These are phyloP conservation scores for Crucibulum parvulum DNA, from an alignment of 1,284 basidiomycete genomes.

Conservation along the genomic window DNA sequence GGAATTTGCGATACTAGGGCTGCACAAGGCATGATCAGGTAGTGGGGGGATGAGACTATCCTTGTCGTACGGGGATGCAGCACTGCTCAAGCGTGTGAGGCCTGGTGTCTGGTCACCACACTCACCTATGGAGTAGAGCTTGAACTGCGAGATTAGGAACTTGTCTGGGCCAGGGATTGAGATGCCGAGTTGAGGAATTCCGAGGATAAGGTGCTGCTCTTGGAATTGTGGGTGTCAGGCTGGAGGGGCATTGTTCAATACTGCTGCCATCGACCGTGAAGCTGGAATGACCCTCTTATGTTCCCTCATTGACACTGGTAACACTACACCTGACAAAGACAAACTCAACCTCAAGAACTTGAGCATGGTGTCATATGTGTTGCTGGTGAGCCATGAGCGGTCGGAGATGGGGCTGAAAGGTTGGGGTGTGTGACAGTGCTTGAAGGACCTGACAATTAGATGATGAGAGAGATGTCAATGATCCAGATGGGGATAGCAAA, in stretches of 20 bases:
- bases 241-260: not conserved
- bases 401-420: constrained; percentile 9
- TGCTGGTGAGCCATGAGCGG: constrained; percentile 47
- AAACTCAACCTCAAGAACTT: constrained; percentile 51
- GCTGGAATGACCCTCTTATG: constrained; percentile 15
- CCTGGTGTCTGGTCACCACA: not conserved
- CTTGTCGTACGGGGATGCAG: not conserved
- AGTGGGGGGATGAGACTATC: not conserved
- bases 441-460: not conserved
- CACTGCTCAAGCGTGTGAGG: not conserved
- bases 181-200: too few relatives aligned
- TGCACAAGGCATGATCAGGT: not conserved
- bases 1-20: not conserved
- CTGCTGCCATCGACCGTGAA: not conserved
- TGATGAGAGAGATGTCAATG: not conserved
- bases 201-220: not conserved
- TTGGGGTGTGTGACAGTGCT: not conserved
- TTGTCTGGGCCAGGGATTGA: too few relatives aligned
- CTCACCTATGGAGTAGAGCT: not conserved
- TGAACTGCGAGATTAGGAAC: too few relatives aligned
- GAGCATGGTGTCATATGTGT: constrained; percentile 43
- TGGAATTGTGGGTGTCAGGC: not conserved
- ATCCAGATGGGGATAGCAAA: not conserved
- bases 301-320: constrained; percentile 49
- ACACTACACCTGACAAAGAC: constrained; percentile 42